Evolutionary conservation across 2,329 filamentous ascomycete genomes (phyloP).

Genomic region (Talaromyces sp.): DNA sequence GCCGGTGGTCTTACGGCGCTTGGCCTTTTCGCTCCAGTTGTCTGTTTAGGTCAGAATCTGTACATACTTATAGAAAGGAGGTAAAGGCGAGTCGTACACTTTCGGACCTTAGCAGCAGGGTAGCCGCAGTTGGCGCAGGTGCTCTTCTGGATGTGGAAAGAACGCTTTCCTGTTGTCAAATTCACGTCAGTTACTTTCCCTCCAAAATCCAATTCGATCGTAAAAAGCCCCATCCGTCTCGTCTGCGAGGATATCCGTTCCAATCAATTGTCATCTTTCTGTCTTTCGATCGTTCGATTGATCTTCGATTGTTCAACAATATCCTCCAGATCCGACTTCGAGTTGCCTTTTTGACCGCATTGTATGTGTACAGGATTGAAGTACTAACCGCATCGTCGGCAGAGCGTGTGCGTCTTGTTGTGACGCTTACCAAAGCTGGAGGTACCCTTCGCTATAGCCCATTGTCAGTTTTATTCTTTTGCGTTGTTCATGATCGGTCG

Average conservation of each 20-base stretch:
- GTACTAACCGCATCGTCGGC: constrained; percentile 93
- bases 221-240: constrained; percentile 6
- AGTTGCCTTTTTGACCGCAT: not conserved
- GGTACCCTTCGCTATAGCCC: constrained; percentile 63
- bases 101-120: constrained; percentile 93
- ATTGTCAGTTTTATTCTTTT: constrained; percentile 42
- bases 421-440: constrained; percentile 76
- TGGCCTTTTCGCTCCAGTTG: constrained; percentile 99
- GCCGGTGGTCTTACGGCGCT: constrained; percentile 99
- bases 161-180: constrained; percentile 71
- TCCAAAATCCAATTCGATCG: no score
- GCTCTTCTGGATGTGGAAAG: constrained; percentile 99
- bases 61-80: not conserved
- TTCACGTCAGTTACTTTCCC: constrained; percentile 31
- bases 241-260: constrained; percentile 4
- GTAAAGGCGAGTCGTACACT: constrained; percentile 68
- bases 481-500: constrained; percentile 24
- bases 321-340: not conserved
- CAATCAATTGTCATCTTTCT: not conserved
- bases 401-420: constrained; percentile 98
- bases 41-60: constrained; percentile 53
- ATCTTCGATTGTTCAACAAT: no score
- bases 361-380: not conserved
- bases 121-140: constrained; percentile 96
- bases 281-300: not conserved